Evolutionary conservation across 306 rosid genomes (phyloP).

Genomic region (Pyrus bretschneideri): DNA sequence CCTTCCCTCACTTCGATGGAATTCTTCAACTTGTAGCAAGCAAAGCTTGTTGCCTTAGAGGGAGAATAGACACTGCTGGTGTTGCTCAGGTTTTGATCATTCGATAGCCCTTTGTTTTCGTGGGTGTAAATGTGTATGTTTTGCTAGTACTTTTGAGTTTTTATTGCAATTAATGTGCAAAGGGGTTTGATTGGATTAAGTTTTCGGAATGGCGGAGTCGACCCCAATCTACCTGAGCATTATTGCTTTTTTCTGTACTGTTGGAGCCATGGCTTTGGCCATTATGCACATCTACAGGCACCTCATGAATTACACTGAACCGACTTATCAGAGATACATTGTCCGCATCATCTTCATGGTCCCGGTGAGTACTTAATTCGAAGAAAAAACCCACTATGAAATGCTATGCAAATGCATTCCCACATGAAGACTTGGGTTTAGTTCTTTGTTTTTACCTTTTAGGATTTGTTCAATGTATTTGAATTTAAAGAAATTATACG

Average conservation of each 20-base stretch:
- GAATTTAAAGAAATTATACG: background rate
- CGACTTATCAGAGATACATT: slow-evolving; percentile 87
- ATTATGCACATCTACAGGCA: slow-evolving; percentile 73
- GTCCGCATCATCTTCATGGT: slow-evolving; percentile 96
- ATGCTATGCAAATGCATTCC: background rate
- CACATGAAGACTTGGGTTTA: background rate
- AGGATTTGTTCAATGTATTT: background rate
- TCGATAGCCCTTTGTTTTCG: background rate
- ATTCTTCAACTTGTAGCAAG: background rate
- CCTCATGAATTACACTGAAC: slow-evolving; percentile 89
- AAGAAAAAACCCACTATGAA: background rate
- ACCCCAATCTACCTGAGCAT: slow-evolving; percentile 52
- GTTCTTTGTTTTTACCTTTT: background rate
- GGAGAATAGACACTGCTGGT: background rate
- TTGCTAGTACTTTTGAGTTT: background rate
- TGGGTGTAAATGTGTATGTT: background rate
- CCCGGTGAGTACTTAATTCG: slow-evolving; percentile 47
- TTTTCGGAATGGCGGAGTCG: slow-evolving; percentile 45
- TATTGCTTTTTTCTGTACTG: slow-evolving; percentile 78
- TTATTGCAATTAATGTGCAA: background rate
- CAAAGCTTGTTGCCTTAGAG: background rate
- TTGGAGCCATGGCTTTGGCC: slow-evolving; percentile 76
- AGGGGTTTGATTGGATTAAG: background rate
- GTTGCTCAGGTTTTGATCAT: slow-evolving; percentile 17
- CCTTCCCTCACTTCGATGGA: background rate